A percentile compares a stretch with the other conserved stretches of the same genome.
Conservation (phyloP, 2,329 filamentous ascomycete species). For the Leptographium radiaticola region DNA sequence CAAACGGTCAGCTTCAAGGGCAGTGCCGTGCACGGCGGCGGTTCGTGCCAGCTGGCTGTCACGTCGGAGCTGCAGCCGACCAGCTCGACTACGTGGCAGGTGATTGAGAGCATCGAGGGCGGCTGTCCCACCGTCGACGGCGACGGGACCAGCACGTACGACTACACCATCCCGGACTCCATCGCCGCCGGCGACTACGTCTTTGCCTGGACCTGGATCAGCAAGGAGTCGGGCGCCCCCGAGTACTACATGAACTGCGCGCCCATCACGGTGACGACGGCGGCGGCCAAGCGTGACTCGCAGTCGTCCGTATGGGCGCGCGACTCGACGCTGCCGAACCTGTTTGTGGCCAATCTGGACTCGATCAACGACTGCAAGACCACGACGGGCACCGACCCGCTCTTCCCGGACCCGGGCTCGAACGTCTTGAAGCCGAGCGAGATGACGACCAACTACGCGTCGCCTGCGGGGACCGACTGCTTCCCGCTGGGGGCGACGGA, state of each 20-base stretch:
- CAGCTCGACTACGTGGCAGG: constrained; percentile 15
- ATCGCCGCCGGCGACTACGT: constrained; percentile 28
- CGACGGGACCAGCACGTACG: constrained; percentile 13
- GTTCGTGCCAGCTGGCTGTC: constrained; percentile 20
- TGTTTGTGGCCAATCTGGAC: constrained; percentile 43
- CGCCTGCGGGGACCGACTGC: constrained; percentile 9
- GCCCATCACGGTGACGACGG: constrained; percentile 33
- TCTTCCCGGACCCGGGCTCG: constrained; percentile 15
- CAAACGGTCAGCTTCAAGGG: constrained; percentile 16
- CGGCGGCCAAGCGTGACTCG: constrained; percentile 9
- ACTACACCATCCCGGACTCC: constrained; percentile 15
- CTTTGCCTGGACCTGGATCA: constrained; percentile 50
- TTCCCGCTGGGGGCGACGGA: constrained; percentile 7
- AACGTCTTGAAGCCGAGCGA: constrained; percentile 13
- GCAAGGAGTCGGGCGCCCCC: constrained; percentile 41
- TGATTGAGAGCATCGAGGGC: constrained; percentile 19
- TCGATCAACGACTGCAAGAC: constrained; percentile 18
- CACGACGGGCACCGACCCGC: constrained; percentile 11
- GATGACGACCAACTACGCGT: constrained; percentile 10
- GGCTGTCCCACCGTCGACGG: constrained; percentile 17
- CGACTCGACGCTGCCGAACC: constrained; percentile 29
- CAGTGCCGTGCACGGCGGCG: constrained; percentile 17
- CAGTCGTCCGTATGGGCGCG: constrained; percentile 11
- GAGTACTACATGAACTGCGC: constrained; percentile 61
- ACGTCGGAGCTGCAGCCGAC: constrained; percentile 12